Evolutionary conservation across 2,329 filamentous ascomycete genomes (phyloP), one percentile per base, ranked within the genome.

Genomic region (Xylaria sp.): DNA sequence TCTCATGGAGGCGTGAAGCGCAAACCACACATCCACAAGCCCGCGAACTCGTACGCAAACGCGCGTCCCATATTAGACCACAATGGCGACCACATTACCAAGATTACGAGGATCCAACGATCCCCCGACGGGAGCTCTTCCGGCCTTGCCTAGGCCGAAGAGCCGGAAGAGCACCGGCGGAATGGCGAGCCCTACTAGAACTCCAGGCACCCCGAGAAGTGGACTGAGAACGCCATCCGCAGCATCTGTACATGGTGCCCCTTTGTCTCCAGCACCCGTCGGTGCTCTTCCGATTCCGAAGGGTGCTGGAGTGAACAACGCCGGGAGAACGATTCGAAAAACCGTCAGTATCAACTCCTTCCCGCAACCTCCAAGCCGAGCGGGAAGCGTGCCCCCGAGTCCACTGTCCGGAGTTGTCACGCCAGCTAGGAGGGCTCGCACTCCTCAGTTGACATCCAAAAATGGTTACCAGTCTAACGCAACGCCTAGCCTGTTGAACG

Each of bases 291-390:
- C 88, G 5, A 84, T 87, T 18, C 82, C 87, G 20, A 87, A 86
- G 67, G 83, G 86, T 2, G 80, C 84, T 6, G 83, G 83, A 41
- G 81, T 89, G 15, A 89, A 87, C 69, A 83, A 83, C 36, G 83
- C 87, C 5, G 88, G 89, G 30, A 94, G 90, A 79, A 89, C 90
- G 1, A 81, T 97, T 63, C 89, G 94, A 70, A 97, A 97, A 81
- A 92, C 92, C 0, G 91, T 97, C 76, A 97, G 94, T 84, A 97
- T 97, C 76, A 95, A 94, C 77, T 91, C 93, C 0, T 97, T 98
- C 76, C 95, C 95, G 34, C 92, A 97, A 72, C 95, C 95, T 15
- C 95, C 95, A 15, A 90, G 90, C 72, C 88, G 89, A 56, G 85
- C 84, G 56, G 82, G 82, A 74, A 93, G 86, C 80, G 83, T 89